Evolutionary conservation across 2,329 filamentous ascomycete species (phyloP).

Genomic region (Monascus ruber): DNA sequence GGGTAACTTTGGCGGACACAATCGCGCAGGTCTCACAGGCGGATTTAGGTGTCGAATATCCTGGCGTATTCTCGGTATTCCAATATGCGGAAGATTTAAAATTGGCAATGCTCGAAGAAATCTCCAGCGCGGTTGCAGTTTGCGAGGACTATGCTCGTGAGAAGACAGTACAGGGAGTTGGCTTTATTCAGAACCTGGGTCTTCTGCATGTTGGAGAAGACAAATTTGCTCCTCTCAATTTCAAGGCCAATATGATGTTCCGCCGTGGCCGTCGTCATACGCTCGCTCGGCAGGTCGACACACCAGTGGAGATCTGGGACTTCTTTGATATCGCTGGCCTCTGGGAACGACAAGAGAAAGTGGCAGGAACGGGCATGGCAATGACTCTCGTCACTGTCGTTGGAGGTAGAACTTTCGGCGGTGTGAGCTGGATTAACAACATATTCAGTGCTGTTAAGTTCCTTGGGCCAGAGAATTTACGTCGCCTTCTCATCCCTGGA

Average conservation of each 20-base stretch:
- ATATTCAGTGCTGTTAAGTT: conserved; percentile 70
- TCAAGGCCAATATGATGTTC: conserved; percentile 93
- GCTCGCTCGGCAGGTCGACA: conserved; percentile 71
- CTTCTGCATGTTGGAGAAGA: conserved; percentile 72
- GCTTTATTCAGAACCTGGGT: conserved; percentile 77
- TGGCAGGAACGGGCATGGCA: conserved; percentile 87
- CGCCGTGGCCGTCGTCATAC: conserved; percentile 62
- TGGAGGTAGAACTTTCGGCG: conserved; percentile 68
- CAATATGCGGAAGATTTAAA: conserved; percentile 90
- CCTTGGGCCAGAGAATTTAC: conserved; percentile 68
- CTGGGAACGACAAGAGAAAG: conserved; percentile 85
- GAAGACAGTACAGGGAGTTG: conserved; percentile 69
- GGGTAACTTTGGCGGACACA: conserved; percentile 60
- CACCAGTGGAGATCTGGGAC: conserved; percentile 80
- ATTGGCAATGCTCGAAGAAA: conserved; percentile 78
- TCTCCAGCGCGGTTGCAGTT: conserved; percentile 61
- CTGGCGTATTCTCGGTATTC: conserved; percentile 73
- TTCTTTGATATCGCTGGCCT: conserved; percentile 82
- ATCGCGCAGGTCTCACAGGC: conserved; percentile 66
- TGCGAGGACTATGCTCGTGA: conserved; percentile 80
- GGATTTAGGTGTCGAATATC: conserved; percentile 74
- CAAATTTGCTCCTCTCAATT: conserved; percentile 73
- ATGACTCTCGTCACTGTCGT: conserved; percentile 82
- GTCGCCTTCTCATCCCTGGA: conserved; percentile 69
- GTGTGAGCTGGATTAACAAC: conserved; percentile 81